Evolutionary conservation across 805 yeast species (phyloP).

Genomic region (Yamadazyma phyllophila): DNA sequence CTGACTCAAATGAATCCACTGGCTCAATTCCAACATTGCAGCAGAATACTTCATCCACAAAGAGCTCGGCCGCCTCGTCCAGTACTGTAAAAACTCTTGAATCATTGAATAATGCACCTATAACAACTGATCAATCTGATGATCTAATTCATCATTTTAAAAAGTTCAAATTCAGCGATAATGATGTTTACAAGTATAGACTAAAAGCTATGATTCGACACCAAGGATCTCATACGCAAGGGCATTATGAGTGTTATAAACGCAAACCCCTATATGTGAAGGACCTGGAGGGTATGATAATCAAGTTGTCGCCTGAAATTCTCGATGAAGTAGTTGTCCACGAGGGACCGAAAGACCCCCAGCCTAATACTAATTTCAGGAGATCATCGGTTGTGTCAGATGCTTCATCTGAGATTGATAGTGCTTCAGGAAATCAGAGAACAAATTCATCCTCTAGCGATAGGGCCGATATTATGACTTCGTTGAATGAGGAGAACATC

Average conservation of each 20-base stretch:
- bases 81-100: constrained; percentile 19
- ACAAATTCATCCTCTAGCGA: constrained; percentile 9
- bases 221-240: constrained; percentile 82
- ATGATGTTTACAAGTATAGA: constrained; percentile 48
- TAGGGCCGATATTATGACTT: constrained; percentile 13
- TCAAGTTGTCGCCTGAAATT: constrained; percentile 42
- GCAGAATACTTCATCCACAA: constrained; percentile 10
- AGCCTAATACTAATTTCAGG: constrained; percentile 7
- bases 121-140: constrained; percentile 36
- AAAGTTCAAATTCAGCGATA: constrained; percentile 38
- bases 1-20: constrained; percentile 17
- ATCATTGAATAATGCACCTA: constrained; percentile 36
- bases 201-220: constrained; percentile 78
- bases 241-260: constrained; percentile 88
- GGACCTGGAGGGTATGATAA: constrained; percentile 38
- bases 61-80: constrained; percentile 12
- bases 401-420: constrained; percentile 16
- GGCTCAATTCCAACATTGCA: constrained; percentile 14
- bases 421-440: constrained; percentile 3
- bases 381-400: constrained; percentile 12
- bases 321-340: constrained; percentile 24
- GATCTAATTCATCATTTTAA: constrained; percentile 36
- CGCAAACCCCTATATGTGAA: constrained; percentile 65
- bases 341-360: constrained; percentile 1
- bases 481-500: constrained; percentile 17